Percentiles rank a stretch among this genome's conserved stretches.
Conservation (phyloP, 441 rosid genomes). For the Erodium trifolium region DNA sequence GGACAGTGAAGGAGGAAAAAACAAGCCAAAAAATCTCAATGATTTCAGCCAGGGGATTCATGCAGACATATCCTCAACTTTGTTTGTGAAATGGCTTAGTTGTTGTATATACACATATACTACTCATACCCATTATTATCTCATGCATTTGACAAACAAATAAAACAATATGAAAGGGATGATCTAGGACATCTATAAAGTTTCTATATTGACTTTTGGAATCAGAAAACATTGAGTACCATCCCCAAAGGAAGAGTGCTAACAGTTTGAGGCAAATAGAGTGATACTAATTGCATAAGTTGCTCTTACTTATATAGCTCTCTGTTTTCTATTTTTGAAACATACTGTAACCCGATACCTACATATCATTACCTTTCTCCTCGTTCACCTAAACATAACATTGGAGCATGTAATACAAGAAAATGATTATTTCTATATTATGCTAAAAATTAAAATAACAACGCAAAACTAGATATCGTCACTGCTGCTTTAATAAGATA, state of each 20-base stretch:
- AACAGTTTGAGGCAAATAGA: background rate
- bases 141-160: constrained; percentile 4
- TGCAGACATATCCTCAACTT: background rate
- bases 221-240: background rate
- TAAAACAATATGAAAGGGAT: background rate
- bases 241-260: constrained; percentile 3
- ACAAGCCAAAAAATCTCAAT: background rate
- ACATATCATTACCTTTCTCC: no score
- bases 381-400: no score
- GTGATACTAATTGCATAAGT: background rate
- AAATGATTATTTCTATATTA: background rate
- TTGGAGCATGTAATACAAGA: no score
- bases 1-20: background rate
- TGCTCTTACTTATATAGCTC: background rate
- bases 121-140: background rate
- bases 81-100: background rate
- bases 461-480: background rate
- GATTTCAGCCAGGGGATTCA: background rate
- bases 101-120: background rate
- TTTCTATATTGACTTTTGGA: background rate
- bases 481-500: background rate
- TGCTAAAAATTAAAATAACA: background rate
- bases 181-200: background rate
- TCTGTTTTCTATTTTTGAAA: background rate
- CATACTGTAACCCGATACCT: no score